Evolutionary conservation across 2,329 filamentous ascomycete species (phyloP).

Genomic region (Plectosphaerella cucumerina): DNA sequence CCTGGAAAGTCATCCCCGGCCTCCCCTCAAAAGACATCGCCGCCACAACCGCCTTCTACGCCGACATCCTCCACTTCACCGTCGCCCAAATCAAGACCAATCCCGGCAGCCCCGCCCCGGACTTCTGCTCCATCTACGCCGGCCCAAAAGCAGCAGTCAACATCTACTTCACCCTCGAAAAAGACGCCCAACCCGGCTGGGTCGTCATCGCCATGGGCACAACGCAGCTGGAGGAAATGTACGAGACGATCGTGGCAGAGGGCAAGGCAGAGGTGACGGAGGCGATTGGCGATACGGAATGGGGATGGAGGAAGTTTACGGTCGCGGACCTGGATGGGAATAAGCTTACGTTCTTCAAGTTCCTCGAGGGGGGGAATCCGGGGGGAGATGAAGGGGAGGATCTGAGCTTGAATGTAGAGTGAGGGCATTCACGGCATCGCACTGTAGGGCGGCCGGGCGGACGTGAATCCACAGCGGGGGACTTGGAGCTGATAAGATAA

Average conservation of each 20-base stretch:
- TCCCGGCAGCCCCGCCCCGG: background rate
- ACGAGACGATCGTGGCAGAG: background rate
- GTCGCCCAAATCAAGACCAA: background rate
- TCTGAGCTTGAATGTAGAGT: no score
- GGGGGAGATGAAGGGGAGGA: no score
- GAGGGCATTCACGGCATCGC: background rate
- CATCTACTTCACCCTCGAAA: conserved; percentile 4
- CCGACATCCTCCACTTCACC: conserved; percentile 2
- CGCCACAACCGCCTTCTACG: conserved; percentile 3
- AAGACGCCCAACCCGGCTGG: background rate
- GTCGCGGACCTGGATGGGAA: conserved; percentile 5
- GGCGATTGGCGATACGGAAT: background rate
- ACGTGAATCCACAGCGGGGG: no score
- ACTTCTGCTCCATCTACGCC: conserved; percentile 6
- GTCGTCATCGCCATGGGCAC: conserved; percentile 5
- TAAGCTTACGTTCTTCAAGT: conserved; percentile 6
- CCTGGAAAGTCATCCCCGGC: conserved; percentile 9
- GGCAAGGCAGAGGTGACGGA: background rate
- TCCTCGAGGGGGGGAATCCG: conserved; percentile 5
- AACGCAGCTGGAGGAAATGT: background rate
- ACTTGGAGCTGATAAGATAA: conserved; percentile 6
- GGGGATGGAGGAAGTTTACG: conserved; percentile 5
- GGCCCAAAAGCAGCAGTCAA: conserved; percentile 5
- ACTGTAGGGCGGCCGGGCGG: no score
- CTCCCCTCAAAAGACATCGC: conserved; percentile 2